These are phyloP conservation scores for Neobulgaria alba DNA, from an alignment of 2,329 filamentous ascomycete genomes.

Conservation along the genomic window DNA sequence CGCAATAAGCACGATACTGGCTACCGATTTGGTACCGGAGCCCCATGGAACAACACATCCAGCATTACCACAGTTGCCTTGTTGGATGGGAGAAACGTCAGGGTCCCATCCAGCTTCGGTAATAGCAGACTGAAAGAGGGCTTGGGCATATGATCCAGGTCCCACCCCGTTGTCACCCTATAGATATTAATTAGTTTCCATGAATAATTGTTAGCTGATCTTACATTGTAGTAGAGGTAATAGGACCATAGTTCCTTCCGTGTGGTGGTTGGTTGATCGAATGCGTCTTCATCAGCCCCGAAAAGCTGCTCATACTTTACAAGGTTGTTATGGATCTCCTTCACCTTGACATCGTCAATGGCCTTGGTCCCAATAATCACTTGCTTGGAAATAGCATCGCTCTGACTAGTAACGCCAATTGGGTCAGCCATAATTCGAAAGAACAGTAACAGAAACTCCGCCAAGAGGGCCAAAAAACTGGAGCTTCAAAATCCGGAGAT, in stretches of 20 bases:
- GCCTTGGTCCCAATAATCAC: neutral
- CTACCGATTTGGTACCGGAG: conserved; percentile 30
- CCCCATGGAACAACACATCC: conserved; percentile 34
- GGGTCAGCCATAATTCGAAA: conserved; percentile 6
- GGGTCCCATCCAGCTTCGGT: conserved; percentile 33
- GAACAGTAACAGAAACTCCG: too few species aligned
- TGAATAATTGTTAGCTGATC: neutral
- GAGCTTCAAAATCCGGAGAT: too few species aligned
- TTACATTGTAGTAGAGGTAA: conserved; percentile 35
- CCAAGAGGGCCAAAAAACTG: too few species aligned
- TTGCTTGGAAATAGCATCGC: conserved; percentile 5
- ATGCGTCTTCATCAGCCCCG: conserved; percentile 29
- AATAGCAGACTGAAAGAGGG: conserved; percentile 34
- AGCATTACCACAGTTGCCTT: conserved; percentile 19
- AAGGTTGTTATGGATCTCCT: conserved; percentile 16
- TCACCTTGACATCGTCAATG: conserved; percentile 9
- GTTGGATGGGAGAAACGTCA: conserved; percentile 21
- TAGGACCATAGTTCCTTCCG: conserved; percentile 35
- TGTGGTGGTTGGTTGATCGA: conserved; percentile 33
- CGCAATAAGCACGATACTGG: conserved; percentile 34
- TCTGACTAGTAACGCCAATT: conserved; percentile 5
- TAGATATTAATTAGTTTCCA: neutral
- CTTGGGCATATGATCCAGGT: conserved; percentile 33
- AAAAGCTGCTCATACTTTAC: conserved; percentile 31
- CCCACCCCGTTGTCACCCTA: conserved; percentile 35